Evolutionary conservation across 2,329 filamentous ascomycete genomes (phyloP).

Genomic region (Xylaria sp.): DNA sequence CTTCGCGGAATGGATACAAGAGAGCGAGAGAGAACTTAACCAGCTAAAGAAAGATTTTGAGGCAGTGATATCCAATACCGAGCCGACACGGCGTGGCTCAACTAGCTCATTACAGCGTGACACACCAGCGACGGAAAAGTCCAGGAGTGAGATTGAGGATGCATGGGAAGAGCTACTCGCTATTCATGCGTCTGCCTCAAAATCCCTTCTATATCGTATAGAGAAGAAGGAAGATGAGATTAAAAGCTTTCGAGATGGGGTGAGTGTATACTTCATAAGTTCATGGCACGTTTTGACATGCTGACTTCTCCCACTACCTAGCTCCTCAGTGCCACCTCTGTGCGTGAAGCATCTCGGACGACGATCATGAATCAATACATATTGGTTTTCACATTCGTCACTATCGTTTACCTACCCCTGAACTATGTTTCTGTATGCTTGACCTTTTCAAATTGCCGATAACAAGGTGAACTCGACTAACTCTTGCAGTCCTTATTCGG

Average conservation of each 20-base stretch:
- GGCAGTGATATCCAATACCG: conserved; percentile 1
- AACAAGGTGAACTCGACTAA: not conserved
- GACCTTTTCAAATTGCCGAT: not conserved
- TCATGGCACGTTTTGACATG: too few species aligned
- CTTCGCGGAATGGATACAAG: conserved; percentile 21
- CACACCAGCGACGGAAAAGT: not conserved
- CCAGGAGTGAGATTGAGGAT: conserved; percentile 11
- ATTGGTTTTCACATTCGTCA: conserved; percentile 21
- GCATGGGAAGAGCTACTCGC: conserved; percentile 12
- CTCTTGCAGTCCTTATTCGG: conserved; percentile 13
- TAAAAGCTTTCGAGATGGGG: conserved; percentile 3
- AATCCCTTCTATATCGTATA: not conserved
- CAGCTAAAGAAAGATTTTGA: conserved; percentile 16
- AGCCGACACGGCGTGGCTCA: conserved; percentile 2
- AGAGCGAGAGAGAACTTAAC: conserved; percentile 19
- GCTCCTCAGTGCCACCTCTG: conserved; percentile 20
- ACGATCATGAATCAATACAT: conserved; percentile 21
- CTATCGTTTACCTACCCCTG: conserved; percentile 23
- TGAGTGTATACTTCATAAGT: not conserved
- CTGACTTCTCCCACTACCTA: too few species aligned
- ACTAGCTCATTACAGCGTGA: not conserved
- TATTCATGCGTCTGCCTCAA: conserved; percentile 7
- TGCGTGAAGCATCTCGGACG: conserved; percentile 18
- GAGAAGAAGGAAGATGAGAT: conserved; percentile 5
- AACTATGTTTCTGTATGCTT: conserved; percentile 7